phyloP scores from a whole-genome alignment of 1,139 yeast species.

The Hemisphaericaspora xylanilytica region DNA sequence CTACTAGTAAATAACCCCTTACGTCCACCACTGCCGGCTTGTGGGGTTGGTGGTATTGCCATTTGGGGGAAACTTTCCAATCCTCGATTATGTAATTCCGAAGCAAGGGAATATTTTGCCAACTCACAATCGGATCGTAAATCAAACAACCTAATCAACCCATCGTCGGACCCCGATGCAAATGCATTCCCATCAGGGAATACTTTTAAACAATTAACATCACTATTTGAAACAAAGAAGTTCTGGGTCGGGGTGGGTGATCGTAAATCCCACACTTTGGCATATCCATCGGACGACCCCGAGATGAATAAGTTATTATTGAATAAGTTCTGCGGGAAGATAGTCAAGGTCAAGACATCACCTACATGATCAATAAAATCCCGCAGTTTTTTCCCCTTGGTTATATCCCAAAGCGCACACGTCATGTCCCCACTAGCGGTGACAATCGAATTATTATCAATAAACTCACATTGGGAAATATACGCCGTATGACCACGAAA shows the following conservation, averaged over 20 bases:
- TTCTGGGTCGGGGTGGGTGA: slow-evolving; percentile 53
- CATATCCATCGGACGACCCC: slow-evolving; percentile 75
- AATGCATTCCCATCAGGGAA: slow-evolving; percentile 72
- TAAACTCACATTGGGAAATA: slow-evolving; percentile 70
- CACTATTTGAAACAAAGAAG: slow-evolving; percentile 61
- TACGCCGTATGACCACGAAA: slow-evolving; percentile 84
- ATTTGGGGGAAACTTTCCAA: neutral
- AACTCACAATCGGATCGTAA: slow-evolving; percentile 74
- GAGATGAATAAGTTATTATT: slow-evolving; percentile 49
- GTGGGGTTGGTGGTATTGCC: slow-evolving; percentile 1
- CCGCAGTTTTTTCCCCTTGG: slow-evolving; percentile 51
- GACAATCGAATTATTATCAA: slow-evolving; percentile 49
- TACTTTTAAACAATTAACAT: slow-evolving; percentile 62
- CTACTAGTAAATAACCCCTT: neutral
- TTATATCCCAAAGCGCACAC: slow-evolving; percentile 76
- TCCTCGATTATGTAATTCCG: slow-evolving; percentile 9
- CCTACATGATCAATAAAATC: slow-evolving; percentile 77
- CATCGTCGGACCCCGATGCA: slow-evolving; percentile 78
- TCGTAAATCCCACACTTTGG: slow-evolving; percentile 72
- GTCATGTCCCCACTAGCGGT: slow-evolving; percentile 87
- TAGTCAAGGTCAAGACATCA: slow-evolving; percentile 63
- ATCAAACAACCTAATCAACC: slow-evolving; percentile 69
- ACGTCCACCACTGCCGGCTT: neutral
- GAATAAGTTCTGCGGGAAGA: slow-evolving; percentile 22
- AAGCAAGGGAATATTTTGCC: slow-evolving; percentile 47